Evolutionary conservation across 805 yeast species (phyloP), one percentile per base, ranked within the genome.

Genomic region (Suhomyces xylopsoci): DNA sequence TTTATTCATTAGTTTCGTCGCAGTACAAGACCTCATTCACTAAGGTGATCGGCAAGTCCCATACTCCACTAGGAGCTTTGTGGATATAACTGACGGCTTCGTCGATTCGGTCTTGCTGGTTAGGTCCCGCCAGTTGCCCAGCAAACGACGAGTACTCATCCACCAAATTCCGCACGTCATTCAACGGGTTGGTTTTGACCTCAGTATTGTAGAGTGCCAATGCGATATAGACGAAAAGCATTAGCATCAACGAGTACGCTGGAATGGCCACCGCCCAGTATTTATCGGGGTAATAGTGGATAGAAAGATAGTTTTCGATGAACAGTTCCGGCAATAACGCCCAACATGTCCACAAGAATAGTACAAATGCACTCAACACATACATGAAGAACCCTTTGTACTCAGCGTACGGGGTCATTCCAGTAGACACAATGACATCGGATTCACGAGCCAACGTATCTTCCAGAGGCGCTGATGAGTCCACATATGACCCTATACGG

Each of bases 181-280:
- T 77, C 45, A 89, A 69, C 2, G 77, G 71, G 1, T 79, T 73
- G 0, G 97, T 87, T 58, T 83, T 76, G 14, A 83, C 78, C 63
- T 93, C 97, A n/a, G 82, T 81, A 60, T 89, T 88, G 73, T 87
- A 90, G 41, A 84, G 67, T 1, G 85, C 83, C 43, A 92, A 68
- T 8, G 85, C 89, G 1, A 87, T 73, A 65, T 92, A 93, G 0
- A 79, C 80, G 62, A 82, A 91, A 15, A 85, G 69, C 90, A 92
- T 84, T 9, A 78, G 66, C 78, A 89, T 82, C 28, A 93, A 69
- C 5, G 86, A 77, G 58, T 81, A 82, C 12, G 89, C 77, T 3
- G 97, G 96, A 2, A 88, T 67, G 1, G 90, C 88, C 34, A 88
- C 64, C 2, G 96, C 85, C 99, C 98, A 94, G 84, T 92, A 88